A percentile compares a stretch with the other conserved stretches of the same genome.
Conservation (phyloP, 177 flowering plant species). For the Vitis hybrid region DNA sequence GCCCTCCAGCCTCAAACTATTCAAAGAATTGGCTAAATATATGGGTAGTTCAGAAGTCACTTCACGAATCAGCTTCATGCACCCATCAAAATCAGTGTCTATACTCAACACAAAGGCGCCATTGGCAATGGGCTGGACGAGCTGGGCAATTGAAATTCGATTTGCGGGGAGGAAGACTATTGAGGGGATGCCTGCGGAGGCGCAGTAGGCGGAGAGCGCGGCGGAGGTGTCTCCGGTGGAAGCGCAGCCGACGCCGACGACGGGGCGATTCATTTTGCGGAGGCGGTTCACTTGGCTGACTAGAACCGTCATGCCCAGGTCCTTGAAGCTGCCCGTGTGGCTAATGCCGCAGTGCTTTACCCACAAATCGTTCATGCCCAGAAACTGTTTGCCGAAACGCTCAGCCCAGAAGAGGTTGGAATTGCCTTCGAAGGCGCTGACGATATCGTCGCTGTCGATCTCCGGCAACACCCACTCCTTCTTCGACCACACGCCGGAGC, state of each 20-base stretch:
- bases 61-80: slow-evolving; percentile 62
- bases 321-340: slow-evolving; percentile 67
- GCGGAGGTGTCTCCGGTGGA: slow-evolving; percentile 65
- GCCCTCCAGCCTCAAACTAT: slow-evolving; percentile 64
- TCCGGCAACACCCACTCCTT: slow-evolving; percentile 66
- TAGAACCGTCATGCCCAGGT: slow-evolving; percentile 68
- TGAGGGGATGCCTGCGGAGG: slow-evolving; percentile 52
- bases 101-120: slow-evolving; percentile 60
- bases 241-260: slow-evolving; percentile 63
- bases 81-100: slow-evolving; percentile 69
- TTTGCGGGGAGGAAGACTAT: slow-evolving; percentile 57
- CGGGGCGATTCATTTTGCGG: slow-evolving; percentile 43
- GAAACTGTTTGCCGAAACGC: slow-evolving; percentile 49
- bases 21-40: slow-evolving; percentile 62
- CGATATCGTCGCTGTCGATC: slow-evolving; percentile 51
- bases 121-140: slow-evolving; percentile 63
- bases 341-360: slow-evolving; percentile 70
- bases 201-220: slow-evolving; percentile 65
- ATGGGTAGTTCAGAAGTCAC: slow-evolving; percentile 60
- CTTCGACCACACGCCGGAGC: slow-evolving; percentile 67
- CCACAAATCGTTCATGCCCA: slow-evolving; percentile 67
- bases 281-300: slow-evolving; percentile 64
- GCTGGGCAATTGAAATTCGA: slow-evolving; percentile 53
- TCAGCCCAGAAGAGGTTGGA: slow-evolving; percentile 70
- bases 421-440: slow-evolving; percentile 62